Percentiles rank a stretch among this genome's conserved stretches.
phyloP scores from a whole-genome alignment of 2,329 filamentous ascomycete genomes.

The Plenodomus tracheiphilus region DNA sequence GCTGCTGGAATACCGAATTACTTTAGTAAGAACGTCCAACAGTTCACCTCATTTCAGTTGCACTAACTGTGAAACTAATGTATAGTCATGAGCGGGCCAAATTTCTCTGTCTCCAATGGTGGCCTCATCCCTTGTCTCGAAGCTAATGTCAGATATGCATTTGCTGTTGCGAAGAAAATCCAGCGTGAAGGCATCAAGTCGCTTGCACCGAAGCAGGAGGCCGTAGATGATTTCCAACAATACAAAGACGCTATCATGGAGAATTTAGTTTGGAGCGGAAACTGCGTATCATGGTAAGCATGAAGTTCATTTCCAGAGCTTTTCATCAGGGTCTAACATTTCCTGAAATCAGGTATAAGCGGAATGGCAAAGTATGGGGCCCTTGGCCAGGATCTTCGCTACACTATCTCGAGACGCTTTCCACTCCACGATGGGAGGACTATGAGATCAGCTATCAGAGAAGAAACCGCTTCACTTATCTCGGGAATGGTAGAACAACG shows the following conservation, averaged over 20 bases:
- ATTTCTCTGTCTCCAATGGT: slow-evolving; percentile 46
- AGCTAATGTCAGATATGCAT: slow-evolving; percentile 45
- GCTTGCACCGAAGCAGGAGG: slow-evolving; percentile 34
- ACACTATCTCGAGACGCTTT: slow-evolving; percentile 45
- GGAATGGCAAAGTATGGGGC: slow-evolving; percentile 3
- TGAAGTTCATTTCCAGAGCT: too few relatives aligned
- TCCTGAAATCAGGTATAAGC: slow-evolving; percentile 5
- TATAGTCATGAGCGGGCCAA: slow-evolving; percentile 4
- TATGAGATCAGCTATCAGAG: slow-evolving; percentile 44
- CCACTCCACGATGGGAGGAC: slow-evolving; percentile 47
- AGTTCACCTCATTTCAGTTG: too few relatives aligned
- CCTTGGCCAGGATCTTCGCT: slow-evolving; percentile 44
- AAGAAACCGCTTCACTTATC: slow-evolving; percentile 1
- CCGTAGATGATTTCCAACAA: slow-evolving; percentile 40
- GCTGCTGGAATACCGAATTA: slow-evolving; percentile 2
- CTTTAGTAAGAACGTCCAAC: slow-evolving; percentile 1
- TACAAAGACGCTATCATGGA: slow-evolving; percentile 46
- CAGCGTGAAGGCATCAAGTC: slow-evolving; percentile 49
- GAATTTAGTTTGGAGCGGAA: slow-evolving; percentile 17
- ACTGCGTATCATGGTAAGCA: slow-evolving; percentile 17
- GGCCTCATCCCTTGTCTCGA: slow-evolving; percentile 47
- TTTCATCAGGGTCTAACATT: too few relatives aligned
- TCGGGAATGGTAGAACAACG: background rate
- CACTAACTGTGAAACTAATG: too few relatives aligned
- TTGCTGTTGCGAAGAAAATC: slow-evolving; percentile 46